These are phyloP conservation scores for Arabidopsis lyrata DNA, from an alignment of 441 rosid genomes.

Conservation along the genomic window DNA sequence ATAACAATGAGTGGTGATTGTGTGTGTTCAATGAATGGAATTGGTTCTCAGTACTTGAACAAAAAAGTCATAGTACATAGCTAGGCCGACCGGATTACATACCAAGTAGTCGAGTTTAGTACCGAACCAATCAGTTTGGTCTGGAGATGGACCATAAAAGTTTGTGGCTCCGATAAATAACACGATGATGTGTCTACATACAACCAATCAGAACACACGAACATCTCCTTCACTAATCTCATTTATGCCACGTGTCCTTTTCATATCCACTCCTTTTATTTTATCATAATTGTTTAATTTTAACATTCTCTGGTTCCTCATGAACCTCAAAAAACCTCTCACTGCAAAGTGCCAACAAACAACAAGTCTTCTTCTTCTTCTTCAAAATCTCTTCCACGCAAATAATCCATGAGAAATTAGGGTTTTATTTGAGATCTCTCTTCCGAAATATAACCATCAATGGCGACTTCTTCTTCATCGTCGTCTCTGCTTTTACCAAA, in stretches of 20 bases:
- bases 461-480: constrained; percentile 44
- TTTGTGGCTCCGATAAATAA: constrained; percentile 37
- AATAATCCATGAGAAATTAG: constrained; percentile 36
- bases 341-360: constrained; percentile 35
- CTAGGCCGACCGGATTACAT: too few relatives aligned
- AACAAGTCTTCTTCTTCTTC: constrained; percentile 31
- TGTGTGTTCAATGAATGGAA: not conserved
- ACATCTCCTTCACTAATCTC: constrained; percentile 45
- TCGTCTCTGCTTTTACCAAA: constrained; percentile 59
- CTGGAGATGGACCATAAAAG: too few relatives aligned
- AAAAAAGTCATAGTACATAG: too few relatives aligned
- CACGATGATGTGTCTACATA: constrained; percentile 32
- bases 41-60: not conserved
- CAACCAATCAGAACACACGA: constrained; percentile 53
- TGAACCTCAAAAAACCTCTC: constrained; percentile 30
- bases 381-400: constrained; percentile 19
- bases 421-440: constrained; percentile 38
- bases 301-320: too few relatives aligned
- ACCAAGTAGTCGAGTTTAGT: too few relatives aligned
- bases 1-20: too few relatives aligned
- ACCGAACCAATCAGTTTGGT: not conserved
- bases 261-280: constrained; percentile 59
- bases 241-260: constrained; percentile 66
- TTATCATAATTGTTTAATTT: not conserved
- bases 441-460: not conserved